Base-by-base conservation (phyloP, 345 rosid species). In the Erodium maritimum region DNA sequence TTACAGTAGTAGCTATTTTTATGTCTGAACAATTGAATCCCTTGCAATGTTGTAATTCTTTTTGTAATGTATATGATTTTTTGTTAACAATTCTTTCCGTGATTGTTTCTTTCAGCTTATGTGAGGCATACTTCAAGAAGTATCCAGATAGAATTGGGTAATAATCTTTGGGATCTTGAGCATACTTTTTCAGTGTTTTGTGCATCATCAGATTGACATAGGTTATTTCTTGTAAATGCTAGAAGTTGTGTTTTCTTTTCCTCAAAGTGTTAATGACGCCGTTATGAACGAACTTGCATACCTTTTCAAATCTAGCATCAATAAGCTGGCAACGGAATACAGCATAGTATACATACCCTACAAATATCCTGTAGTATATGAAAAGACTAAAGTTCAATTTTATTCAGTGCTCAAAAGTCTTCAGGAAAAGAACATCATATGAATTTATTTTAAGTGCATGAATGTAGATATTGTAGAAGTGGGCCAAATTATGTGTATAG, bases 51-150 rank as follows among this genome's bases (percentile, higher is more conserved):
- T 11, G 5, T 29, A 29, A 3, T 29, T 29, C 37, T 29, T 29
- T 29, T 11, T 29, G 9, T 29, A 29, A 29, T 4, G 37, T 29
- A 29, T 29, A 29, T 4, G 37, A 29, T 29, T 29, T 29, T 29
- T 29, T 29, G 37, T 29, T 29, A 29, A 1, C 9, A 11, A 29
- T 24, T 61, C 29, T 17, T 6, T 42, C 71, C 60, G 9, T 56
- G 23, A 17, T 55, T 57, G 54, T 64, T 67, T 54, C 34, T 62
- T 52, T 46, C 96, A 93, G 96, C 70, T 87, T 93, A 59, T 93
- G 95, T 37, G 99, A 93, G 75, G 85, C 99, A 17, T 93, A 93
- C 75, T 85, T 85, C 84, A 80, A 81, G 81, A 89, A 93, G 54
- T 71, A 87, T 60, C 88, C 96, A 45, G 59, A 73, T 57, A 83